Evolutionary conservation across 352 stramenopile genomes (phyloP).

Genomic region (Achlya hypogyna): DNA sequence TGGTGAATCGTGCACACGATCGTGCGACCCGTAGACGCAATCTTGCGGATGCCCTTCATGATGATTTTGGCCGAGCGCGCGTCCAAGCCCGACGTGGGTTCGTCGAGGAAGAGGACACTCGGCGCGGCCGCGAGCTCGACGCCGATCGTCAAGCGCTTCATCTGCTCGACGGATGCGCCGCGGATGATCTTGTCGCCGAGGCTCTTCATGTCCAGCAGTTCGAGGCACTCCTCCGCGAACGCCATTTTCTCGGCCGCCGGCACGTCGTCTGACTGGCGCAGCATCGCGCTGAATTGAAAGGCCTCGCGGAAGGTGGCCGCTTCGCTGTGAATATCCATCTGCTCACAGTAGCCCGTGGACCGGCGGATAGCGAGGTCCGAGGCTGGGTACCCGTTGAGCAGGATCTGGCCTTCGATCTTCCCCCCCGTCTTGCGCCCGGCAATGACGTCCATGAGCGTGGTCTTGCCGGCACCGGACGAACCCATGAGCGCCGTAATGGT

Average conservation of each 20-base stretch:
- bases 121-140: slow-evolving; percentile 85
- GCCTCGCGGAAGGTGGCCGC: slow-evolving; percentile 87
- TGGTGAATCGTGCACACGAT: too few relatives aligned
- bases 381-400: slow-evolving; percentile 47
- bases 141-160: slow-evolving; percentile 68
- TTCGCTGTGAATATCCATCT: slow-evolving; percentile 86
- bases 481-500: slow-evolving; percentile 66
- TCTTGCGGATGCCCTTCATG: slow-evolving; percentile 83
- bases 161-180: slow-evolving; percentile 43
- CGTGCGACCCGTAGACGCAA: slow-evolving; percentile 57
- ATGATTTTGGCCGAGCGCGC: slow-evolving; percentile 76
- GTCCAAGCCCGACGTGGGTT: slow-evolving; percentile 85
- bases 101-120: slow-evolving; percentile 82
- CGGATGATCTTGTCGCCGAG: slow-evolving; percentile 57
- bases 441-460: slow-evolving; percentile 93
- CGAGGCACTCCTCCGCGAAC: slow-evolving; percentile 43
- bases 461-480: slow-evolving; percentile 81
- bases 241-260: slow-evolving; percentile 39
- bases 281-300: slow-evolving; percentile 87
- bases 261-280: slow-evolving; percentile 46
- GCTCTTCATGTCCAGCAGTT: slow-evolving; percentile 43
- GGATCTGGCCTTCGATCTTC: slow-evolving; percentile 58
- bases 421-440: slow-evolving; percentile 82
- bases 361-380: slow-evolving; percentile 45
- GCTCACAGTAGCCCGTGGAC: slow-evolving; percentile 59